A percentile compares a stretch with the other conserved stretches of the same genome.
phyloP scores from a whole-genome alignment of 179 eudicot species.

The Beta lomatogona region DNA sequence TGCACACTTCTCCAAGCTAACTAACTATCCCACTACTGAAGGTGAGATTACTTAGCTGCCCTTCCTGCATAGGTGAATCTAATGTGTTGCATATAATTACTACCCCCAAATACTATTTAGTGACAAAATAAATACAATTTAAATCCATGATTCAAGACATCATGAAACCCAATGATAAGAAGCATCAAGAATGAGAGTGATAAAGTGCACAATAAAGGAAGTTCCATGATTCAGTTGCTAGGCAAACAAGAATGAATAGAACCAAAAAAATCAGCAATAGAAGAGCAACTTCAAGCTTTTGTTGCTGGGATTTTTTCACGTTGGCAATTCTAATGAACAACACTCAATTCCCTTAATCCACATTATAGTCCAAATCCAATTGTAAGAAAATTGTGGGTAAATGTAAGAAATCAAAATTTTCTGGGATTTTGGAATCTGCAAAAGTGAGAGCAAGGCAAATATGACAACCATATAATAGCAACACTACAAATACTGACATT shows the following conservation, averaged over 20 bases:
- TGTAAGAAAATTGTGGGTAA: slow-evolving; percentile 15
- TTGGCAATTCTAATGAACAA: slow-evolving; percentile 10
- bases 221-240: slow-evolving; percentile 34
- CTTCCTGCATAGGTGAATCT: too few species aligned
- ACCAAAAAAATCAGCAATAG: slow-evolving; percentile 22
- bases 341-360: slow-evolving; percentile 33
- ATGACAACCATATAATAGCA: slow-evolving; percentile 30
- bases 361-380: slow-evolving; percentile 44
- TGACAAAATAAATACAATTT: background rate
- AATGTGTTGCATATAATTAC: too few species aligned
- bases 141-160: background rate
- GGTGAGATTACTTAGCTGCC: too few species aligned
- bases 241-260: slow-evolving; percentile 38
- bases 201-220: background rate
- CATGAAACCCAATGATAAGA: background rate
- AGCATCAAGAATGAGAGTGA: background rate
- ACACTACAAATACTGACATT: slow-evolving; percentile 32
- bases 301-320: slow-evolving; percentile 43
- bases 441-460: slow-evolving; percentile 35
- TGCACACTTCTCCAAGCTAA: too few species aligned
- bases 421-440: slow-evolving; percentile 33
- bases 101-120: background rate
- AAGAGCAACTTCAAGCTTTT: slow-evolving; percentile 26
- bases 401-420: too few species aligned
- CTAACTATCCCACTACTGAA: too few species aligned